These are phyloP conservation scores for Diplogelasinospora grovesii DNA, from an alignment of 495 filamentous ascomycete genomes.

Conservation along the genomic window DNA sequence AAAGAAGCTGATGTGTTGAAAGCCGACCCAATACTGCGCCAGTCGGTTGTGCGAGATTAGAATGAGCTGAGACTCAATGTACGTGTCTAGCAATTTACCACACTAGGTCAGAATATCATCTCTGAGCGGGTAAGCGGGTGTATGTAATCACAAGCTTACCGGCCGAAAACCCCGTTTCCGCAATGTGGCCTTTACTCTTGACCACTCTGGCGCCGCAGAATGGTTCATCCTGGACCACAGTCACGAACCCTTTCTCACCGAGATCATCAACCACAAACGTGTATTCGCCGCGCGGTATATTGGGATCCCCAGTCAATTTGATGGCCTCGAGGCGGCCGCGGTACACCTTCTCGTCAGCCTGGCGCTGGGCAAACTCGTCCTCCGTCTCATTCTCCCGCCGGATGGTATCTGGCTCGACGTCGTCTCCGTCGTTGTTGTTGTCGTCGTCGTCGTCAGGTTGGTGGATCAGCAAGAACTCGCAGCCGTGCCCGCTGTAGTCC, in stretches of 20 bases:
- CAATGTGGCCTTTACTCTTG: slow-evolving; percentile 68
- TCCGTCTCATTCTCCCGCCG: slow-evolving; percentile 27
- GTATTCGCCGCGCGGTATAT: slow-evolving; percentile 78
- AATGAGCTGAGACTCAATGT: slow-evolving; percentile 67
- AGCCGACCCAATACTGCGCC: slow-evolving; percentile 75
- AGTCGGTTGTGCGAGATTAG: slow-evolving; percentile 68
- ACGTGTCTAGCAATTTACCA: slow-evolving; percentile 50
- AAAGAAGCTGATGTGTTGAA: slow-evolving; percentile 76
- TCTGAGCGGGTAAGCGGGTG: not conserved
- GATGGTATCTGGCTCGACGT: too few relatives aligned
- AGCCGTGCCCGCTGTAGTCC: slow-evolving; percentile 81
- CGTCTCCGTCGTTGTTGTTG: slow-evolving; percentile 18
- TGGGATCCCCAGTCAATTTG: slow-evolving; percentile 86
- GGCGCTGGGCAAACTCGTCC: slow-evolving; percentile 28
- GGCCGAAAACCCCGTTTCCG: slow-evolving; percentile 57
- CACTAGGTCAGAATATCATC: not conserved
- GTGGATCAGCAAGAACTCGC: slow-evolving; percentile 75
- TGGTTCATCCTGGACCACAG: slow-evolving; percentile 47
- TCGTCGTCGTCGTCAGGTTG: slow-evolving; percentile 51
- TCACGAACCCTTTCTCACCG: slow-evolving; percentile 48
- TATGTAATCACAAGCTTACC: slow-evolving; percentile 45
- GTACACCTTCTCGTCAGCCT: slow-evolving; percentile 27
- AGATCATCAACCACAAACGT: slow-evolving; percentile 77
- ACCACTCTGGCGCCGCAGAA: slow-evolving; percentile 76
- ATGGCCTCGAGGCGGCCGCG: slow-evolving; percentile 66